A percentile compares a stretch with the other conserved stretches of the same genome.
phyloP scores from a whole-genome alignment of 2,329 filamentous ascomycete species.

The Cercospora beticola region DNA sequence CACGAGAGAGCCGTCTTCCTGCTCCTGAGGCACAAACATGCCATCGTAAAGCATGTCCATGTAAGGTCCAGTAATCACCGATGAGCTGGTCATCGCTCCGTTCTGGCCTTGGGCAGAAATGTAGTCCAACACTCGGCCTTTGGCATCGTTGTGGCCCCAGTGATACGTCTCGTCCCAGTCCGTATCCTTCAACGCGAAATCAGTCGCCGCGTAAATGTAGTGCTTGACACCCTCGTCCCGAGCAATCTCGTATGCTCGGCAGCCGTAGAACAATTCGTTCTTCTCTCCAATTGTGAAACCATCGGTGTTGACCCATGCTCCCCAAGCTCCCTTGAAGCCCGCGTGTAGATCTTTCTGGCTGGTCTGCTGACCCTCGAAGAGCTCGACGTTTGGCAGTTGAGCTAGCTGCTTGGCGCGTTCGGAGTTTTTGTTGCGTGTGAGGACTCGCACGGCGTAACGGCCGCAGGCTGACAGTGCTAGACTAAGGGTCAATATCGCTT shows the following conservation, averaged over 20 bases:
- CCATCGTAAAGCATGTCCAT: constrained; percentile 31
- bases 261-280: constrained; percentile 50
- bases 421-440: constrained; percentile 51
- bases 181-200: constrained; percentile 51
- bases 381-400: constrained; percentile 43
- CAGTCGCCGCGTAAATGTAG: constrained; percentile 52
- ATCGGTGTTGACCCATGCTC: constrained; percentile 57
- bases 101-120: constrained; percentile 27
- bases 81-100: constrained; percentile 30
- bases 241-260: constrained; percentile 42
- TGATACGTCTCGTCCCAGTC: constrained; percentile 50
- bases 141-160: constrained; percentile 51
- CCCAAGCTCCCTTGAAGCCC: constrained; percentile 48
- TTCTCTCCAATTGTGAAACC: constrained; percentile 57
- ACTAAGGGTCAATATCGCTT: neutral
- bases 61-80: constrained; percentile 37
- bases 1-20: neutral
- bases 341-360: constrained; percentile 47
- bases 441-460: constrained; percentile 48
- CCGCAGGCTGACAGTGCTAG: constrained; percentile 21
- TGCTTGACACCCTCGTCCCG: constrained; percentile 41
- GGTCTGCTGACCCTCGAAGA: constrained; percentile 51
- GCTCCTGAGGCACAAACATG: neutral
- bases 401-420: constrained; percentile 47
- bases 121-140: constrained; percentile 39